These are phyloP conservation scores for Linderniella brevidens DNA, from an alignment of 257 asterid genomes.

Conservation along the genomic window DNA sequence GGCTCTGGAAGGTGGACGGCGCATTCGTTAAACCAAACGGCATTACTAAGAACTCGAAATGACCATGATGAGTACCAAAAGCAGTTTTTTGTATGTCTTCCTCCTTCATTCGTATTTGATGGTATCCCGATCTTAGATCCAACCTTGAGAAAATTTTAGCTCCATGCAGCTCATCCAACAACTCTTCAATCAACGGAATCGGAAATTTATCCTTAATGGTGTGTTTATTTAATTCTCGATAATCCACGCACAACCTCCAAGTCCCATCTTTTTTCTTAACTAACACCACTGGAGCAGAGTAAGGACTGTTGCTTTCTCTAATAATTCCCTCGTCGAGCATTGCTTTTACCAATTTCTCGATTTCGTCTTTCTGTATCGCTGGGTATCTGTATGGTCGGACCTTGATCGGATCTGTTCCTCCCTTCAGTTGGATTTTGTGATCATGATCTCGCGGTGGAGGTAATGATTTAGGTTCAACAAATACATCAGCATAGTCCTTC, in stretches of 20 bases:
- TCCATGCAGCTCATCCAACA: not conserved
- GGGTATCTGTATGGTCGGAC: not conserved
- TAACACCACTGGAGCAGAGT: not conserved
- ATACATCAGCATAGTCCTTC: not conserved
- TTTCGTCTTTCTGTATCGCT: not conserved
- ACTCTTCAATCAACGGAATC: not conserved
- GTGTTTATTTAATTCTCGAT: not conserved
- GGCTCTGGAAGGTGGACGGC: not conserved
- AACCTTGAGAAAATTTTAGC: not conserved
- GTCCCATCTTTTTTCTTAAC: too few relatives aligned
- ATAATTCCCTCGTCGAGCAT: not conserved
- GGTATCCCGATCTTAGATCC: not conserved
- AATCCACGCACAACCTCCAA: too few relatives aligned
- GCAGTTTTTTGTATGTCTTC: too few relatives aligned
- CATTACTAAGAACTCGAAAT: too few relatives aligned
- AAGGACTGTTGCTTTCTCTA: not conserved
- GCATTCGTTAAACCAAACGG: not conserved
- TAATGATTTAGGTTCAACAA: not conserved
- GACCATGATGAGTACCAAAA: too few relatives aligned
- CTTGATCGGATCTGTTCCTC: not conserved
- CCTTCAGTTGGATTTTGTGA: not conserved
- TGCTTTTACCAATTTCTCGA: not conserved
- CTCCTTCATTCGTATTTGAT: not conserved
- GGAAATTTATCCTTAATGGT: not conserved
- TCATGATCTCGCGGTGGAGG: not conserved